These are phyloP conservation scores for Daphne laureola DNA, from an alignment of 441 rosid species.

Conservation along the genomic window DNA sequence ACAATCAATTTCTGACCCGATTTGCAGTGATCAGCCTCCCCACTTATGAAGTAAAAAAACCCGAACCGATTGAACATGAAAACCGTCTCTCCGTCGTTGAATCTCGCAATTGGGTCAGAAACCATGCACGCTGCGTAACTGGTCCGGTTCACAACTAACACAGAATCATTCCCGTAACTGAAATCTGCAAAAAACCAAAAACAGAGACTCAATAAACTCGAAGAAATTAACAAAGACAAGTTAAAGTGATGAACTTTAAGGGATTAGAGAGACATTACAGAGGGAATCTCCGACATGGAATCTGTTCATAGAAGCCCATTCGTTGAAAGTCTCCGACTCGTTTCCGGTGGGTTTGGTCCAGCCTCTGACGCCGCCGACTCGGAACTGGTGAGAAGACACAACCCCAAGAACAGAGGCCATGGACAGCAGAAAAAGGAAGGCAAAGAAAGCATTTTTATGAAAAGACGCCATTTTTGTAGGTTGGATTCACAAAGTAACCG, in stretches of 20 bases:
- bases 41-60: conserved; percentile 26
- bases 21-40: conserved; percentile 15
- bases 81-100: conserved; percentile 17
- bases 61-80: conserved; percentile 22
- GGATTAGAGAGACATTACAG: conserved; percentile 11
- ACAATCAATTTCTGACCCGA: conserved; percentile 21
- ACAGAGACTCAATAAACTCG: not conserved
- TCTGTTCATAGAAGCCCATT: conserved; percentile 21
- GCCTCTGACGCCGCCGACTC: conserved; percentile 23
- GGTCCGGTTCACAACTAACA: conserved; percentile 18
- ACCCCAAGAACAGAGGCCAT: not conserved
- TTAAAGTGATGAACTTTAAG: not conserved
- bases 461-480: not conserved
- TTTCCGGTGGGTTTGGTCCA: conserved; percentile 19
- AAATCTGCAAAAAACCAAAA: conserved; percentile 15
- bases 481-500: conserved; percentile 1
- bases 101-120: conserved; percentile 15
- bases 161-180: conserved; percentile 22
- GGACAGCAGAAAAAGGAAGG: conserved; percentile 4
- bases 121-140: conserved; percentile 16
- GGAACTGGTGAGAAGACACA: conserved; percentile 16
- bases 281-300: conserved; percentile 27
- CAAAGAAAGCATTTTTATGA: not conserved
- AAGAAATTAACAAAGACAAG: not conserved
- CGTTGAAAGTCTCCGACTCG: conserved; percentile 14